Evolutionary conservation across 2,329 filamentous ascomycete genomes (phyloP), one percentile per base, ranked within the genome.

Genomic region (Fusarium lateritium): DNA sequence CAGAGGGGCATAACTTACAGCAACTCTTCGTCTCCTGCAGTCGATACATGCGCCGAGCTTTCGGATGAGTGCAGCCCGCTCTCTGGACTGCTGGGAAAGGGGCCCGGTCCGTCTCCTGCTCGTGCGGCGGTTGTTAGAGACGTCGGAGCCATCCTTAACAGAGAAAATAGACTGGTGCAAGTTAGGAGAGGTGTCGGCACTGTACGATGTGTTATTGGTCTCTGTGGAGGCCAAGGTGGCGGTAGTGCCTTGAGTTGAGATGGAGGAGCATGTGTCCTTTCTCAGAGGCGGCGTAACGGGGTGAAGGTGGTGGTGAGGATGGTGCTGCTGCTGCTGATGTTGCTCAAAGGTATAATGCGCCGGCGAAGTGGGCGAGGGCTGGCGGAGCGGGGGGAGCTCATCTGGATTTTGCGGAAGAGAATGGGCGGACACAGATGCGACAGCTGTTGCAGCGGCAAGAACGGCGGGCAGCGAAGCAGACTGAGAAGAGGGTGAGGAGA

Each of bases 61-160:
- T 71, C 87, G 80, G 65, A 89, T 89, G 59, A 89, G 76, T 45
- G 86, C 86, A 46, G 87, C 87, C 75, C 86, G 86, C 70, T 88
- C 85, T 75, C 87, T 83, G 72, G 88, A 87, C 65, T 85, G 81
- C 55, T 86, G 83, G 33, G 86, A 88, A 66, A 89, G 79, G 65
- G 87, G 87, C 42, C 87, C 87, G 65, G 86, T 89, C 57, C 87
- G 84, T 76, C 87, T 83, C 73, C 87, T 84, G 75, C 84, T 88
- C 66, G 85, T 81, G 72, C 86, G 84, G 71, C 85, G 84, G 75
- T 80, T 82, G 74, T 83, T 83, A 79, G 82, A 82, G 75, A 85
- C 79, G 77, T 87, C 85, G 77, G 82, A 79, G 65, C 84, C 85
- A 81, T 88, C 86, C 77, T 84, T 84, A 67, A 86, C 79, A 63